These are phyloP conservation scores for Sclerotinia spermophila DNA, from an alignment of 2,329 filamentous ascomycete species.

Conservation along the genomic window DNA sequence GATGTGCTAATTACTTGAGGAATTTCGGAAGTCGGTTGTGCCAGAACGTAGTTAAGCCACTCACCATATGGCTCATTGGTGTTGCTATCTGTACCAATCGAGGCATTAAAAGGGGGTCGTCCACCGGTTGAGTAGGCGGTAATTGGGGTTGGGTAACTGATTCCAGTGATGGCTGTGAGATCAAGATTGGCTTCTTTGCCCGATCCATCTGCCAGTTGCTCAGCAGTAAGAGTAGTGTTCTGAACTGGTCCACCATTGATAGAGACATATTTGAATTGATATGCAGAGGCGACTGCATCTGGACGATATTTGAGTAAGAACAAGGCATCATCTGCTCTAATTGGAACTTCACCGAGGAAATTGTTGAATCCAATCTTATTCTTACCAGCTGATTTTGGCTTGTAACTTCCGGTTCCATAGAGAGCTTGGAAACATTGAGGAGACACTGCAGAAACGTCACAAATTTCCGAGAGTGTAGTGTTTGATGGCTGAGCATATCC, in stretches of 20 bases:
- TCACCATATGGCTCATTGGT: conserved; percentile 56
- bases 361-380: conserved; percentile 32
- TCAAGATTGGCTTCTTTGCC: conserved; percentile 54
- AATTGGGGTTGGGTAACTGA: conserved; percentile 52
- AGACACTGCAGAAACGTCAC: conserved; percentile 49
- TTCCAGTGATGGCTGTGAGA: conserved; percentile 50
- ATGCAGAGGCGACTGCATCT: conserved; percentile 22
- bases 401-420: conserved; percentile 26
- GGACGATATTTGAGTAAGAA: conserved; percentile 29
- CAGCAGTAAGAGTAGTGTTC: conserved; percentile 22
- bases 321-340: conserved; percentile 25
- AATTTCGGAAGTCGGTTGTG: conserved; percentile 41
- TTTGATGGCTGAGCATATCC: conserved; percentile 35
- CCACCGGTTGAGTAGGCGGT: conserved; percentile 54
- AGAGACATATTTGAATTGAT: conserved; percentile 21
- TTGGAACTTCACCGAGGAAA: conserved; percentile 27
- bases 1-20: conserved; percentile 56
- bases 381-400: conserved; percentile 21
- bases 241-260: conserved; percentile 24
- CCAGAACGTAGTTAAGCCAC: conserved; percentile 50
- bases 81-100: conserved; percentile 34
- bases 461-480: conserved; percentile 47
- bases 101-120: conserved; percentile 49
- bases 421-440: conserved; percentile 28
- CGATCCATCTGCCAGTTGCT: conserved; percentile 16